These are phyloP conservation scores for Stipa capillata DNA, from an alignment of 176 grass and related monocot species.

Conservation along the genomic window DNA sequence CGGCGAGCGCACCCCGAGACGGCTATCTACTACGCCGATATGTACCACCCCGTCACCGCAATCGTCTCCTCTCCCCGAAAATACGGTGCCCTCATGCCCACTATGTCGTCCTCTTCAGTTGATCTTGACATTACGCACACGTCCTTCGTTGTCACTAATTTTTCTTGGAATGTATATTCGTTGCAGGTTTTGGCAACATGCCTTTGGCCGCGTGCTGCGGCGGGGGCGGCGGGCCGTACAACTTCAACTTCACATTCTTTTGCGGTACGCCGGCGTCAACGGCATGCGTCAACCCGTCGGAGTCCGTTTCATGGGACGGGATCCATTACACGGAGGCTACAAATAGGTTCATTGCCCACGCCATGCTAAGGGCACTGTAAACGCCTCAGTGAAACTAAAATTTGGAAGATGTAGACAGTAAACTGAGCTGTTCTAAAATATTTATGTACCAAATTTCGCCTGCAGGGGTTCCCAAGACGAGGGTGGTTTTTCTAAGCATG, in stretches of 20 bases:
- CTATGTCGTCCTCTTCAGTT: not conserved
- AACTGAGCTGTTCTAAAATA: too few relatives aligned
- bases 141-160: not conserved
- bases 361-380: not conserved
- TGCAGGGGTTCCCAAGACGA: too few relatives aligned
- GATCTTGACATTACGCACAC: too few relatives aligned
- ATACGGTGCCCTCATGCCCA: not conserved
- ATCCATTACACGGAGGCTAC: constrained; percentile 7
- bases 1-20: constrained; percentile 11
- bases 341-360: not conserved
- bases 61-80: not conserved
- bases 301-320: not conserved
- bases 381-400: not conserved
- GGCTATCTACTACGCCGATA: constrained; percentile 49
- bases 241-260: not conserved
- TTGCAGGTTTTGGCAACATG: not conserved
- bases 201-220: not conserved
- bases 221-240: not conserved
- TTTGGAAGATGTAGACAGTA: too few relatives aligned
- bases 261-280: not conserved
- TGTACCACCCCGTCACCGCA: constrained; percentile 28
- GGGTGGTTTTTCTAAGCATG: too few relatives aligned
- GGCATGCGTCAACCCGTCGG: not conserved
- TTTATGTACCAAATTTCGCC: too few relatives aligned
- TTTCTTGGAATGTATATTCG: not conserved